phyloP scores from a whole-genome alignment of 192 early-diverging fungal species.

The Backusella mclennaniae region DNA sequence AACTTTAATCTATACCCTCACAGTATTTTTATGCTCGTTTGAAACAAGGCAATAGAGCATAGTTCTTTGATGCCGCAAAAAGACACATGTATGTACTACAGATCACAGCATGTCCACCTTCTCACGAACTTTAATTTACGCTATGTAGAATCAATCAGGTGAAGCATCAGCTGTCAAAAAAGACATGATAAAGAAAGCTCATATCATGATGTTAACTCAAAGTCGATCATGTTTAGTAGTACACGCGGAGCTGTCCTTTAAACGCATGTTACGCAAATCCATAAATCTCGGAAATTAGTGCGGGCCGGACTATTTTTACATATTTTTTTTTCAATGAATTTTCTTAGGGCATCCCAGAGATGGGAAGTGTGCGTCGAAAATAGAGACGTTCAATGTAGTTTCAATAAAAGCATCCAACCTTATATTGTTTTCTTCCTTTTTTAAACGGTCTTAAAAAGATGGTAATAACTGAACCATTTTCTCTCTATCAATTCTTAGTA shows the following conservation, averaged over 20 bases:
- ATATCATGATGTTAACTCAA: no score
- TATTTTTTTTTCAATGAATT: background rate
- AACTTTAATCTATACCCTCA: no score
- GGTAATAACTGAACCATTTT: background rate
- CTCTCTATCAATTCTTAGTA: background rate
- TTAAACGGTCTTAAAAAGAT: constrained; percentile 16
- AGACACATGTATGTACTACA: no score
- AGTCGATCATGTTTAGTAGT: no score
- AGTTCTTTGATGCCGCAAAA: no score
- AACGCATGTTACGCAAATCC: background rate
- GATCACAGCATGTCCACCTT: no score
- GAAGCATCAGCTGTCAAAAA: no score
- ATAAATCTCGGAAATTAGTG: background rate
- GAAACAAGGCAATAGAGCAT: no score
- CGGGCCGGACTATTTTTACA: background rate
- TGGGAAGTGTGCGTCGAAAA: background rate
- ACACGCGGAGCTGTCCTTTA: background rate
- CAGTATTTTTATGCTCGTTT: no score
- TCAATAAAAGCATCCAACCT: background rate
- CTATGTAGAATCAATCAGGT: no score
- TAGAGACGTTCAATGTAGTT: background rate
- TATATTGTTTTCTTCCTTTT: constrained; percentile 16
- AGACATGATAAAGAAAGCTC: no score
- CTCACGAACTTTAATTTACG: no score
- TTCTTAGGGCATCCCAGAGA: background rate